A percentile compares a stretch with the other conserved stretches of the same genome.
Conservation (phyloP, 1,284 basidiomycete genomes). For the Naganishia sp. region DNA sequence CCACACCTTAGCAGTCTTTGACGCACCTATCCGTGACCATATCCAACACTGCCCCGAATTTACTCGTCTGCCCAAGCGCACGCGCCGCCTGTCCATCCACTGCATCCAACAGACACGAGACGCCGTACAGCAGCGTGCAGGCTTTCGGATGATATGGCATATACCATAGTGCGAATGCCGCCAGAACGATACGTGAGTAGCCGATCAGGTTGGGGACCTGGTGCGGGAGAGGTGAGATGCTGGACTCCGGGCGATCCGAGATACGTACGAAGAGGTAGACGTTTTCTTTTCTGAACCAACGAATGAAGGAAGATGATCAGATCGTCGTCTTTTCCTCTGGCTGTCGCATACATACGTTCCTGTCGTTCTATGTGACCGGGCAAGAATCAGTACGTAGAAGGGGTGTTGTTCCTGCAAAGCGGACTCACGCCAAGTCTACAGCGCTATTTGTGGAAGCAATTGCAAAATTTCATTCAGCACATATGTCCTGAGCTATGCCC, state of each 20-base stretch:
- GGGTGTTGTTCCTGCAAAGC: slow-evolving; percentile 26
- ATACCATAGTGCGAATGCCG: slow-evolving; percentile 83
- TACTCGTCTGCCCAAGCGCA: slow-evolving; percentile 81
- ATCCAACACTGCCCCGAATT: slow-evolving; percentile 96
- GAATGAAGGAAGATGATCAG: not conserved
- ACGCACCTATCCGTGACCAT: slow-evolving; percentile 98
- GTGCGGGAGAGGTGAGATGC: not conserved
- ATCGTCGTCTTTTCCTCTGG: not conserved
- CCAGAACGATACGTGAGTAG: slow-evolving; percentile 87
- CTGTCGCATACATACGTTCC: slow-evolving; percentile 5
- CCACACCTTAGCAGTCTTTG: not conserved
- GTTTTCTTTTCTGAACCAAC: slow-evolving; percentile 63
- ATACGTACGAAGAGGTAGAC: slow-evolving; percentile 82
- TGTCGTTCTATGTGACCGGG: slow-evolving; percentile 7
- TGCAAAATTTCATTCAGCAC: slow-evolving; percentile 17
- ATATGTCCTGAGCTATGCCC: not conserved
- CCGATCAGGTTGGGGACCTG: slow-evolving; percentile 85
- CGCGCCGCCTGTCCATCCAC: slow-evolving; percentile 95
- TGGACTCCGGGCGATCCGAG: not conserved
- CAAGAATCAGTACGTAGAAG: slow-evolving; percentile 39
- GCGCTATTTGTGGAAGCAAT: slow-evolving; percentile 13
- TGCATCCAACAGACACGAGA: slow-evolving; percentile 94
- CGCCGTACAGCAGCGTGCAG: slow-evolving; percentile 84
- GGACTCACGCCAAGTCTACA: slow-evolving; percentile 32
- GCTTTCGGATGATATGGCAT: slow-evolving; percentile 94